A percentile compares a stretch with the other conserved stretches of the same genome.
Evolutionary conservation across 129 eudicot genomes (phyloP).

Genomic region (Chrysanthemum seticuspe): DNA sequence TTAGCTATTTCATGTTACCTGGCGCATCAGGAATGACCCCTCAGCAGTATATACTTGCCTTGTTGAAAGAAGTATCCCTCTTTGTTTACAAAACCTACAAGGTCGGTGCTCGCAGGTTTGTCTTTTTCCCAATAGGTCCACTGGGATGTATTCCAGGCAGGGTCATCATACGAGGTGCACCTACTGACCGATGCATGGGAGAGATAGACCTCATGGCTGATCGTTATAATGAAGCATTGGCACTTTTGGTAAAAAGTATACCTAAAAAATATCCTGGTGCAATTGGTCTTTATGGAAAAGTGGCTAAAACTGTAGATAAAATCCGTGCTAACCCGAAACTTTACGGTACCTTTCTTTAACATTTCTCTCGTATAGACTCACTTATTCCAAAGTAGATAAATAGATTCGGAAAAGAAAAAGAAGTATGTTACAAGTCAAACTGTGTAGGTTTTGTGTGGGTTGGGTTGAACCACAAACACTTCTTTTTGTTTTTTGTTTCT

Average conservation of each 20-base stretch:
- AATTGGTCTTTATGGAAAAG: slow-evolving; percentile 52
- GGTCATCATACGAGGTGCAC: slow-evolving; percentile 45
- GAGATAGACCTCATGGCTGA: slow-evolving; percentile 53
- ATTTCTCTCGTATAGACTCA: neutral
- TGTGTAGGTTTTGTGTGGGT: too few species aligned
- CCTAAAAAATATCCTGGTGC: slow-evolving; percentile 48
- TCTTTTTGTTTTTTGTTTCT: too few species aligned
- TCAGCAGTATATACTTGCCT: slow-evolving; percentile 44
- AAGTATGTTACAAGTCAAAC: too few species aligned
- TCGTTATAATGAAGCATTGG: slow-evolving; percentile 50
- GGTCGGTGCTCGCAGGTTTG: slow-evolving; percentile 60
- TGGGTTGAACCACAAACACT: too few species aligned
- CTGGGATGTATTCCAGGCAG: slow-evolving; percentile 83
- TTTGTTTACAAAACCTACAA: slow-evolving; percentile 45
- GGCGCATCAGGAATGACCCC: slow-evolving; percentile 33
- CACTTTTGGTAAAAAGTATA: slow-evolving; percentile 35
- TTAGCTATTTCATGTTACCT: slow-evolving; percentile 45
- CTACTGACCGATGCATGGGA: slow-evolving; percentile 36
- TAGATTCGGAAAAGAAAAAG: too few species aligned
- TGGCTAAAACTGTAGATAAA: slow-evolving; percentile 30
- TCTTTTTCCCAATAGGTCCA: slow-evolving; percentile 56
- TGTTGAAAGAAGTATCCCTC: slow-evolving; percentile 44
- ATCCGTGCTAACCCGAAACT: slow-evolving; percentile 39
- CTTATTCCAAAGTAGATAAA: too few species aligned
- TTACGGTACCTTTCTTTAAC: slow-evolving; percentile 39